Base-by-base conservation (phyloP, 176 grass and related monocot species). In the Themeda triandra region DNA sequence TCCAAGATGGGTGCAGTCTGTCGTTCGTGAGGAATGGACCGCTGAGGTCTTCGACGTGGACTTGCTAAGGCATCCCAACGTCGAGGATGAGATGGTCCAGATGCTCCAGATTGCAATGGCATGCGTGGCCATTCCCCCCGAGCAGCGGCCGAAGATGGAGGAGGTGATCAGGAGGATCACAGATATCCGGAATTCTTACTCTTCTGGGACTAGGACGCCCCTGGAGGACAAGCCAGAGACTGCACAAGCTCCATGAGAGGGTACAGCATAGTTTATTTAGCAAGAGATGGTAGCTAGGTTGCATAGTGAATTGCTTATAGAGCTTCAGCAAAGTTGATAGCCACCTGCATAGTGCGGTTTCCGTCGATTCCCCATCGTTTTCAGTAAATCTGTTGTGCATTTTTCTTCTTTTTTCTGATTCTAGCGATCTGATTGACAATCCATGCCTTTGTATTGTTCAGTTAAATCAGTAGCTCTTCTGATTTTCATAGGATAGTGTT, bases 41-140 rank as follows among this genome's bases (percentile, higher is more conserved):
- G 91, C 96, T 0, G 96, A 99, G 87, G 91, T 99, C 45, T 99
- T 99, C 8, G 96, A 99, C 28, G 84, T 92, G 12, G 88, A 96
- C 68, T 71, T 99, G 87, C 4, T 96, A 10, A 87, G 71, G 78
- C 83, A 94, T 71, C 93, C 86, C 13, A 90, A 94, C 73, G 87
- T 99, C 5, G 96, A 99, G 84, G 93, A 99, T 2, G 96, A 99
- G 81, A 91, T 99, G 91, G 96, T 99, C 6, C 91, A 88, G 89
- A 87, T 96, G 91, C 93, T 99, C 75, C 93, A 99, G 86, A 77
- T 99, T 23, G 96, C 96, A 25, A 96, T 99, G 96, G 83, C 91
- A 18, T 99, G 96, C 13, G 90, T 96, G 5, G 86, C 86, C 69
- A 13, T 2, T 2, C 5, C 15, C 64, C 90, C 88, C 0, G 96